Conservation (phyloP, 2,329 filamentous ascomycete species). For the Cyphellophora attinorum region DNA sequence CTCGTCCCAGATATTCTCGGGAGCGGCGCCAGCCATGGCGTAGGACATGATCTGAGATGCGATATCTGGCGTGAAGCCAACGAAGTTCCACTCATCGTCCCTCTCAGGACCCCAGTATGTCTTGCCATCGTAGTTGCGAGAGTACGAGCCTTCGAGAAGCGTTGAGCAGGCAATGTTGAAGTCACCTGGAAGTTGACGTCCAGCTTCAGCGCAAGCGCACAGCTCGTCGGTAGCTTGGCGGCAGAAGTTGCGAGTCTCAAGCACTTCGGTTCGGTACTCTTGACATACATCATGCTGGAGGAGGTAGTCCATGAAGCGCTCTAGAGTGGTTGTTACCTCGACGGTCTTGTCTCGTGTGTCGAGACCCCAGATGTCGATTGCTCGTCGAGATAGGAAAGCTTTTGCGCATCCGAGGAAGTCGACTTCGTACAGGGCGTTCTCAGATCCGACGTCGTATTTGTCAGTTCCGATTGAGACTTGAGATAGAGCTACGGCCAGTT, state of each 20-base stretch:
- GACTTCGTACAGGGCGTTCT: conserved; percentile 54
- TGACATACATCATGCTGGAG: conserved; percentile 76
- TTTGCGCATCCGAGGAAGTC: conserved; percentile 72
- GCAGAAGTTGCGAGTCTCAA: conserved; percentile 57
- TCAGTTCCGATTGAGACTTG: conserved; percentile 34
- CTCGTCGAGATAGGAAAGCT: conserved; percentile 60
- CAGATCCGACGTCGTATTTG: conserved; percentile 29
- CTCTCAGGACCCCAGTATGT: conserved; percentile 29
- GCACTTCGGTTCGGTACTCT: conserved; percentile 62
- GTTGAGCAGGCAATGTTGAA: conserved; percentile 71
- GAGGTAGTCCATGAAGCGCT: conserved; percentile 84
- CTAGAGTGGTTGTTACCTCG: conserved; percentile 58
- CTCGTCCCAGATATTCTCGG: conserved; percentile 29
- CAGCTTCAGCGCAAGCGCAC: conserved; percentile 45
- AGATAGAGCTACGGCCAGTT: conserved; percentile 56
- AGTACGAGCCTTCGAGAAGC: conserved; percentile 52
- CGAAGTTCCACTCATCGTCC: conserved; percentile 17
- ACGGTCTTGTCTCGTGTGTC: conserved; percentile 45
- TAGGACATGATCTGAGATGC: conserved; percentile 42
- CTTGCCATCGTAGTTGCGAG: conserved; percentile 30
- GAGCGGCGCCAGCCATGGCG: conserved; percentile 39
- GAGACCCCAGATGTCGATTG: conserved; percentile 48
- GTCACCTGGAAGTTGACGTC: conserved; percentile 54
- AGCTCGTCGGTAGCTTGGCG: conserved; percentile 59
- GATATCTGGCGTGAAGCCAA: conserved; percentile 34